These are phyloP conservation scores for Pseudogymnoascus sp. DNA, from an alignment of 2,329 filamentous ascomycete species.

Conservation along the genomic window DNA sequence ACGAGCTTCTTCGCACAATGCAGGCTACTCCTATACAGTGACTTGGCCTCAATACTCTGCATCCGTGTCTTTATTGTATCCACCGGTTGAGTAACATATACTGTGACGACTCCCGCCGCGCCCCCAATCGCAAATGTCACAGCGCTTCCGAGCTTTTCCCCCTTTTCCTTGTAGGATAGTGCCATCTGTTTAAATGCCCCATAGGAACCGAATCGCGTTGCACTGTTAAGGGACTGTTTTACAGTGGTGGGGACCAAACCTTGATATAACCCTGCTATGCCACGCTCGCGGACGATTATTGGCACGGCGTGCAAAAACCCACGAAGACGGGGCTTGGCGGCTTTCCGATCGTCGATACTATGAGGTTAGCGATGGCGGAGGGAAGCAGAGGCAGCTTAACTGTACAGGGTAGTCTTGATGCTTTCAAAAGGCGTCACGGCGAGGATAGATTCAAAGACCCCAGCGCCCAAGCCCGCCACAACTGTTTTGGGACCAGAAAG, in stretches of 20 bases:
- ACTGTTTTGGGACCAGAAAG: slow-evolving; percentile 87
- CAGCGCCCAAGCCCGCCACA: slow-evolving; percentile 86
- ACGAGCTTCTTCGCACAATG: slow-evolving; percentile 76
- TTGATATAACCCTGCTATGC: slow-evolving; percentile 88
- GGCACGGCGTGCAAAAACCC: slow-evolving; percentile 90
- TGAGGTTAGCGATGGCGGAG: not conserved
- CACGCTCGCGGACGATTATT: slow-evolving; percentile 81
- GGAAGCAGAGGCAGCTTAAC: not conserved
- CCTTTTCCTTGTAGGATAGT: slow-evolving; percentile 83
- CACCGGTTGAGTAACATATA: slow-evolving; percentile 66
- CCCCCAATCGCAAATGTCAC: slow-evolving; percentile 90
- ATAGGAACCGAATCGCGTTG: slow-evolving; percentile 87
- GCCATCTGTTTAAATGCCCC: slow-evolving; percentile 85
- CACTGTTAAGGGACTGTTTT: slow-evolving; percentile 88
- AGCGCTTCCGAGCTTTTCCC: slow-evolving; percentile 85
- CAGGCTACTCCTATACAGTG: slow-evolving; percentile 78
- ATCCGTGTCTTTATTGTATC: slow-evolving; percentile 97
- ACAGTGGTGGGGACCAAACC: slow-evolving; percentile 93
- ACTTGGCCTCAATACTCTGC: slow-evolving; percentile 85
- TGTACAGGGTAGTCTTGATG: slow-evolving; percentile 87
- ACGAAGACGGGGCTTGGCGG: slow-evolving; percentile 71
- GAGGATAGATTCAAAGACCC: slow-evolving; percentile 84
- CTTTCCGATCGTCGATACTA: slow-evolving; percentile 91
- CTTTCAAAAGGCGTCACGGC: slow-evolving; percentile 96
- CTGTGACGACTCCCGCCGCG: slow-evolving; percentile 82